phyloP scores from a whole-genome alignment of 495 filamentous ascomycete species.

The Hyphodiscus hymeniophilus region DNA sequence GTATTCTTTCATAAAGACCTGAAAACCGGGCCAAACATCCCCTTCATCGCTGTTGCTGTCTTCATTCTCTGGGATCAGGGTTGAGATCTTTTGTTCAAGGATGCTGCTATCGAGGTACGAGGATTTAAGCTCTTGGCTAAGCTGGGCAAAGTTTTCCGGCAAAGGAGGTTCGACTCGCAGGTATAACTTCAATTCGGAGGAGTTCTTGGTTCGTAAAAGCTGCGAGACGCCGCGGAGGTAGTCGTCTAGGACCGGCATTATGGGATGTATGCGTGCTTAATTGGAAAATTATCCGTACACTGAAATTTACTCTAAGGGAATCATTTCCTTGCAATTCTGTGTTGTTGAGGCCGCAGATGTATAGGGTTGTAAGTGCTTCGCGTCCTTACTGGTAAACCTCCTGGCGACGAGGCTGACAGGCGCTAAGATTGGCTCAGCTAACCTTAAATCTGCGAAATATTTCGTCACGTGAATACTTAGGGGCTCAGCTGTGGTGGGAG shows the following conservation, averaged over 20 bases:
- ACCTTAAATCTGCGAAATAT: no score
- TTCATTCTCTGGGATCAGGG: conserved; percentile 45
- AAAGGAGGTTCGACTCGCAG: conserved; percentile 59
- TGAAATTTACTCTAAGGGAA: no score
- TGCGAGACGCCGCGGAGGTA: conserved; percentile 47
- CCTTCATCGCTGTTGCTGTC: conserved; percentile 47
- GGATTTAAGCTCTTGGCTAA: conserved; percentile 56
- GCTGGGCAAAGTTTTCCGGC: conserved; percentile 54
- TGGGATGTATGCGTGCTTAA: not conserved
- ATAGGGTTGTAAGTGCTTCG: no score
- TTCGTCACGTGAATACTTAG: no score
- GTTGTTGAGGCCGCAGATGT: no score
- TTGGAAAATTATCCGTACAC: no score
- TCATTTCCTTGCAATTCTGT: no score
- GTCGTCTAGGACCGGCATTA: conserved; percentile 34
- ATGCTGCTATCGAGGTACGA: conserved; percentile 40
- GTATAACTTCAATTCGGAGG: conserved; percentile 44
- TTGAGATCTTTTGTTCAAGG: conserved; percentile 46
- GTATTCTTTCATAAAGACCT: conserved; percentile 70
- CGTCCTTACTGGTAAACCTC: no score
- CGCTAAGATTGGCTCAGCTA: no score
- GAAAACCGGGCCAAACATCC: conserved; percentile 65
- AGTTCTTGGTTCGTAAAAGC: conserved; percentile 47
- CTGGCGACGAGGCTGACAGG: no score
- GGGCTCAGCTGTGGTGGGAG: no score